These are phyloP conservation scores for Phoma sp. DNA, from an alignment of 2,329 filamentous ascomycete genomes.

Conservation along the genomic window DNA sequence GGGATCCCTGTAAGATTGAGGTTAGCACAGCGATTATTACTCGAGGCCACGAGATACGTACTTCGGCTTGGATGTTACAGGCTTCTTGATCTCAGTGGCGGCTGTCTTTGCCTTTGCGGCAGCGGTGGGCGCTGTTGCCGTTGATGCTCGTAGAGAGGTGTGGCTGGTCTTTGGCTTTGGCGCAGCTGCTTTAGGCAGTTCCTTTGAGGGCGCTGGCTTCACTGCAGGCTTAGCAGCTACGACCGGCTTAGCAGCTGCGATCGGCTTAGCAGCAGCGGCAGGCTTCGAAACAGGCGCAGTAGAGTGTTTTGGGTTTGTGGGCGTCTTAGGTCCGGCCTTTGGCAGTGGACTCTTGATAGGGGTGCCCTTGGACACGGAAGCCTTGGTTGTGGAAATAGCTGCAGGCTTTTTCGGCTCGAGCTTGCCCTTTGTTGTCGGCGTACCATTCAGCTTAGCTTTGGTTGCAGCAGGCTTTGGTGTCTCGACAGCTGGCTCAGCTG, in stretches of 20 bases:
- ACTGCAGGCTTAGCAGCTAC: conserved; percentile 17
- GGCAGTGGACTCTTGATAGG: conserved; percentile 43
- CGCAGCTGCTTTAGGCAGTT: conserved; percentile 25
- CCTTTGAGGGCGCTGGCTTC: conserved; percentile 32
- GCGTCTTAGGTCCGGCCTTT: conserved; percentile 38
- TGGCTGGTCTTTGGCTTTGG: conserved; percentile 38
- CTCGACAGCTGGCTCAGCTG: conserved; percentile 5
- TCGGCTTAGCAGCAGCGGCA: conserved; percentile 17
- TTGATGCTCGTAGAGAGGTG: conserved; percentile 34
- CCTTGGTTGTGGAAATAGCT: conserved; percentile 42
- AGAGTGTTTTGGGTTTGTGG: conserved; percentile 34
- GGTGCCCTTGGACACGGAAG: conserved; percentile 29
- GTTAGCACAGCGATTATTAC: background rate
- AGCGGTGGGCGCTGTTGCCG: conserved; percentile 29
- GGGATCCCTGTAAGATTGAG: conserved; percentile 13
- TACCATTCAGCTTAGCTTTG: conserved; percentile 27
- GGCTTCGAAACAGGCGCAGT: conserved; percentile 26
- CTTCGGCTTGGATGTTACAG: conserved; percentile 23
- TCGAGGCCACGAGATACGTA: conserved; percentile 6
- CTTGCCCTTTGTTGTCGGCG: conserved; percentile 30
- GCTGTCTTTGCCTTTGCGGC: conserved; percentile 31
- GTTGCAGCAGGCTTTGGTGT: conserved; percentile 22
- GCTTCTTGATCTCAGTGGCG: conserved; percentile 35
- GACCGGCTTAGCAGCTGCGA: conserved; percentile 18
- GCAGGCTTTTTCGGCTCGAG: conserved; percentile 40